phyloP scores from a whole-genome alignment of 305 asterid genomes.

The Caryopteris hybrid region DNA sequence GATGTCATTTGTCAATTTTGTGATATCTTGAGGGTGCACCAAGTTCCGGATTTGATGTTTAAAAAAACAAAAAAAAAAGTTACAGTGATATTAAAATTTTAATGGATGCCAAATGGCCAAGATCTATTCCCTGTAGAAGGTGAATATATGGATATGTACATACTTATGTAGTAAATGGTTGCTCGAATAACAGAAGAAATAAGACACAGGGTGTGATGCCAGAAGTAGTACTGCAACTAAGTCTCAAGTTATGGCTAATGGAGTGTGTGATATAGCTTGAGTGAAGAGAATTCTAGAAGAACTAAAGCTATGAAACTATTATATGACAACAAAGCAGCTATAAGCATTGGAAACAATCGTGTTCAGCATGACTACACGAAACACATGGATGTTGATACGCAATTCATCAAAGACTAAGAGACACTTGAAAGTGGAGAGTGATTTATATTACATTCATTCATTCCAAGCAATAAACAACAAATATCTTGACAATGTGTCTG shows the following conservation, averaged over 20 bases:
- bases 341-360: neutral
- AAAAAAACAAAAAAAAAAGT: neutral
- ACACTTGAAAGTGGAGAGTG: neutral
- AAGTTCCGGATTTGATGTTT: neutral
- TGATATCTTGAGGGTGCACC: neutral
- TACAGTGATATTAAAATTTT: neutral
- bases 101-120: neutral
- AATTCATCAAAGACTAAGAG: neutral
- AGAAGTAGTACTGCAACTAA: neutral
- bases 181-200: neutral
- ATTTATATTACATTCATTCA: neutral
- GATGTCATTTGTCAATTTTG: neutral
- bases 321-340: neutral
- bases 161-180: neutral
- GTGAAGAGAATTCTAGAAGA: neutral
- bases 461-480: neutral
- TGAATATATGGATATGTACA: neutral
- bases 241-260: neutral
- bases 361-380: neutral
- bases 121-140: neutral
- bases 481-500: neutral
- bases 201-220: neutral
- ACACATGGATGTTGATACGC: neutral
- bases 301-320: neutral
- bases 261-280: neutral